phyloP scores from a whole-genome alignment of 805 yeast genomes.

The Zygosaccharomyces gambellarensis region DNA sequence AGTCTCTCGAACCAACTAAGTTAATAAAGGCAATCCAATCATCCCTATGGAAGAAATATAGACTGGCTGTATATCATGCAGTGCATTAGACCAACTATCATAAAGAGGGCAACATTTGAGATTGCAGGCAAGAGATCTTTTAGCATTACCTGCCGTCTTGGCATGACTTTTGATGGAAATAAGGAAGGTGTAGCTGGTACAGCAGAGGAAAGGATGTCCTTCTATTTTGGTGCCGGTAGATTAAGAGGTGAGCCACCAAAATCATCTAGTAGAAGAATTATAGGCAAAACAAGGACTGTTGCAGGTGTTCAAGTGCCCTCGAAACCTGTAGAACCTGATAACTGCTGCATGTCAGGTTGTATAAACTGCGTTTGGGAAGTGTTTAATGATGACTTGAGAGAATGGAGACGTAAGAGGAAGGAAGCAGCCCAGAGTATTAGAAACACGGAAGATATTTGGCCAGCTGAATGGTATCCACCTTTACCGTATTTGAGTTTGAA shows the following conservation, averaged over 20 bases:
- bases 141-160: constrained; percentile 3
- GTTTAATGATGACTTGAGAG: constrained; percentile 78
- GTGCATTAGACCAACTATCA: not conserved
- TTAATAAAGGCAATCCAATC: not conserved
- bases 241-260: constrained; percentile 47
- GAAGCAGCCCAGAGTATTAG: constrained; percentile 53
- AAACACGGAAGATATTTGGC: constrained; percentile 51
- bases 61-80: not conserved
- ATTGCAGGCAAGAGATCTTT: constrained; percentile 3
- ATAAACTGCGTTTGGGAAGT: constrained; percentile 96
- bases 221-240: constrained; percentile 50
- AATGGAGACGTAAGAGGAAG: constrained; percentile 63
- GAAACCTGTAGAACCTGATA: constrained; percentile 86
- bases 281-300: constrained; percentile 20
- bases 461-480: constrained; percentile 58
- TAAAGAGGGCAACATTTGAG: not conserved
- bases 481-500: constrained; percentile 38
- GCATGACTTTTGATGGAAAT: constrained; percentile 38
- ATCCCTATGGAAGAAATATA: not conserved
- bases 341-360: constrained; percentile 97
- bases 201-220: constrained; percentile 45
- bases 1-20: not conserved
- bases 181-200: constrained; percentile 28
- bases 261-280: constrained; percentile 34
- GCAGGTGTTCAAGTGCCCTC: constrained; percentile 76